These are phyloP conservation scores for Ceratocystis cubensis DNA, from an alignment of 2,329 filamentous ascomycete species.

Conservation along the genomic window DNA sequence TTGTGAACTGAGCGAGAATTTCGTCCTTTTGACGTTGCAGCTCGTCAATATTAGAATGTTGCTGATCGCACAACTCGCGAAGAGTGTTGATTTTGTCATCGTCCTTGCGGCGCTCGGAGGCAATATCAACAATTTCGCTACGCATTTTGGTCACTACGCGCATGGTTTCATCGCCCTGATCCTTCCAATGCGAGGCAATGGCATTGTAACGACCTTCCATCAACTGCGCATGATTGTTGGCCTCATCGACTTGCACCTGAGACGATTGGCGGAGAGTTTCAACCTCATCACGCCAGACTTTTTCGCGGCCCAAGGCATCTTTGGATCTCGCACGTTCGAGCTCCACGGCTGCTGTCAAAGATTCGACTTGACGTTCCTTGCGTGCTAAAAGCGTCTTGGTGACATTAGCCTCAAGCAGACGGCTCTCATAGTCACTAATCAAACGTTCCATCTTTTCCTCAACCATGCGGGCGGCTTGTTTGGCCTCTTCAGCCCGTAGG, in stretches of 20 bases:
- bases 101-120: conserved; percentile 44
- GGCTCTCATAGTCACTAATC: conserved; percentile 54
- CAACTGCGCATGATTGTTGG: conserved; percentile 50
- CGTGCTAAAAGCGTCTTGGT: conserved; percentile 58
- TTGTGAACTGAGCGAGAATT: conserved; percentile 47
- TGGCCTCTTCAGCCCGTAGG: conserved; percentile 55
- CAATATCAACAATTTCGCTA: conserved; percentile 42
- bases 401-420: conserved; percentile 56
- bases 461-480: conserved; percentile 51
- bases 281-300: conserved; percentile 49
- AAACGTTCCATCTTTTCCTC: conserved; percentile 61
- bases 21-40: conserved; percentile 49
- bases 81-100: conserved; percentile 52
- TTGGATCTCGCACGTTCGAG: conserved; percentile 49
- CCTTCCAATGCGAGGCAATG: conserved; percentile 53
- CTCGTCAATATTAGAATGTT: conserved; percentile 53
- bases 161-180: conserved; percentile 51
- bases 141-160: conserved; percentile 38
- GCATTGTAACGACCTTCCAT: conserved; percentile 59
- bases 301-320: conserved; percentile 48
- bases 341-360: conserved; percentile 51
- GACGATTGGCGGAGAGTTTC: conserved; percentile 49
- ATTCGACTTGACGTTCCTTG: conserved; percentile 63
- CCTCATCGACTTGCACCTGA: conserved; percentile 52
- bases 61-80: conserved; percentile 58